phyloP scores from a whole-genome alignment of 257 asterid species.

The Rehmannia glutinosa region DNA sequence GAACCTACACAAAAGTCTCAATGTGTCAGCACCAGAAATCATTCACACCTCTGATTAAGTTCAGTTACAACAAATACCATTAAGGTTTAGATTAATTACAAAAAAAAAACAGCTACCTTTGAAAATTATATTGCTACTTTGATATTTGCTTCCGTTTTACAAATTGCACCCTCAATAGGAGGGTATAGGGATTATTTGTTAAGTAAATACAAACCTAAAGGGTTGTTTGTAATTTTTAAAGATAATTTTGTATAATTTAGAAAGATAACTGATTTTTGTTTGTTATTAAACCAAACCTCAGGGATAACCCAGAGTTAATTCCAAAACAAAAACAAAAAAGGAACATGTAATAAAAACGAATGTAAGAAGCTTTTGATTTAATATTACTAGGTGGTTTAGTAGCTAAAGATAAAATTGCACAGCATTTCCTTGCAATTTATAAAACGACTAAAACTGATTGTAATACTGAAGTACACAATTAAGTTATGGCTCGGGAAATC shows the following conservation, averaged over 20 bases:
- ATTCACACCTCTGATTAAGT: not conserved
- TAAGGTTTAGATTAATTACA: too few relatives aligned
- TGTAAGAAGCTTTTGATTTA: too few relatives aligned
- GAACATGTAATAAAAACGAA: too few relatives aligned
- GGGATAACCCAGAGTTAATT: too few relatives aligned
- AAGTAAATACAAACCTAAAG: too few relatives aligned
- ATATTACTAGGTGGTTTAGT: not conserved
- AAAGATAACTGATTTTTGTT: not conserved
- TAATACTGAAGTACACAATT: not conserved
- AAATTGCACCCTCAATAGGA: not conserved
- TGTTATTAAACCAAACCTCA: not conserved
- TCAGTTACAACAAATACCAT: too few relatives aligned
- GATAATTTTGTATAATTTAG: not conserved
- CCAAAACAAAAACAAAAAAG: too few relatives aligned
- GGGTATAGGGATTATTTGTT: not conserved
- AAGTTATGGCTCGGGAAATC: not conserved
- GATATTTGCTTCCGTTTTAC: too few relatives aligned
- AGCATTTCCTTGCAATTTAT: not conserved
- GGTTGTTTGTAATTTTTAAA: not conserved
- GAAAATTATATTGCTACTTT: too few relatives aligned
- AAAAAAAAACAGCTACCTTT: not conserved
- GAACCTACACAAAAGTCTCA: conserved; percentile 45
- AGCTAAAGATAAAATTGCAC: not conserved
- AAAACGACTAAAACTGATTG: not conserved
- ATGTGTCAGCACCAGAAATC: not conserved